Evolutionary conservation across 1,284 basidiomycete genomes (phyloP), one percentile per base, ranked within the genome.

Genomic region (Boletus holoroseus): DNA sequence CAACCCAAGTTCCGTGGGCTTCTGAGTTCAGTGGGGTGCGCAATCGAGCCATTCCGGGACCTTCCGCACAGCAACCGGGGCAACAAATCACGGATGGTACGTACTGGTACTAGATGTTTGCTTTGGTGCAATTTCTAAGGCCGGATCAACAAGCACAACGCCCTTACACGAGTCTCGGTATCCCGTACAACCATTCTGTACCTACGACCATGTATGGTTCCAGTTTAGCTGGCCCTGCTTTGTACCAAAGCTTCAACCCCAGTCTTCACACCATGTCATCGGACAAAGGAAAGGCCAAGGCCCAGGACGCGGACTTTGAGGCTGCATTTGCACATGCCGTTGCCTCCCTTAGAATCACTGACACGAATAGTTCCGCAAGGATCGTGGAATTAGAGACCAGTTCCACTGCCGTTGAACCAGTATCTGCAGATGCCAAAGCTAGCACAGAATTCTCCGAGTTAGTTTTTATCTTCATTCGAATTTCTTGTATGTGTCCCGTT

Each of bases 271-370:
- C 50, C 16, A 31, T 47, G 32, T 45, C 68, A 30, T 56, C 66
- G 53, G 67, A 68, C 49, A 82, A 78, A 68, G 87, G 81, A 48
- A 91, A 86, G 68, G 86, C 82, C 16, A 91, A 85, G 64, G 78
- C 74, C 54, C 81, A 75, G 57, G 86, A 86, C 58, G 83, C 77
- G 6, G 88, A 89, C 67, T 91, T 88, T 60, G 87, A 88, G 58
- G 81, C 81, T 26, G 88, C 86, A 1, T 87, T 91, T 67, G 81
- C 79, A 15, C 76, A 85, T 59, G 73, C 76, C 4, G 70, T 73
- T 2, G 76, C 76, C 13, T 78, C 78, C 8, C 62, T 83, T 16
- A 60, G 66, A 32, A 65, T 73, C 11, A 53, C 61, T 22, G 72
- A 79, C 55, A 60, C 68, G 24, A 71, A 76, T 24, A 72, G 70